Conservation (phyloP, 495 filamentous ascomycete genomes). For the Penicillium maclennaniae region DNA sequence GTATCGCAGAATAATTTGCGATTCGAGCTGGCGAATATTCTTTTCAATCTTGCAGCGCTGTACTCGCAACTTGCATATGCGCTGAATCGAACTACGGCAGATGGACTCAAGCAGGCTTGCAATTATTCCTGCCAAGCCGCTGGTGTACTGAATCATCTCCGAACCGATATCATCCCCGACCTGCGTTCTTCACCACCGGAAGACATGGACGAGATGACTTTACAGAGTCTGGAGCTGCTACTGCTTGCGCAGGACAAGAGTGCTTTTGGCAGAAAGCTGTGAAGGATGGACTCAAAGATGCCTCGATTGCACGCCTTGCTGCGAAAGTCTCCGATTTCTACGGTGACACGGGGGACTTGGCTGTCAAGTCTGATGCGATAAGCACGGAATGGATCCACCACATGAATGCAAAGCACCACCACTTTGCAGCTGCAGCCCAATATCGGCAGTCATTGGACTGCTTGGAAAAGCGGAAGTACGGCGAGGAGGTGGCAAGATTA, state of each 20-base stretch:
- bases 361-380: constrained; percentile 81
- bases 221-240: constrained; percentile 79
- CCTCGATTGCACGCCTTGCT: constrained; percentile 83
- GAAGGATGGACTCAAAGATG: constrained; percentile 88
- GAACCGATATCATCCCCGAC: constrained; percentile 75
- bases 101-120: constrained; percentile 83
- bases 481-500: constrained; percentile 89
- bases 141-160: constrained; percentile 77
- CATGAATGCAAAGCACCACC: constrained; percentile 94
- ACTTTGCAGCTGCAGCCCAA: constrained; percentile 95
- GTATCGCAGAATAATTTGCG: constrained; percentile 87
- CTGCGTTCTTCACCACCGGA: constrained; percentile 82
- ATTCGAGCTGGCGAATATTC: constrained; percentile 89
- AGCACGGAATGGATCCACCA: constrained; percentile 98
- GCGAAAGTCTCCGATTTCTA: constrained; percentile 93
- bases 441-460: constrained; percentile 92
- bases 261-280: constrained; percentile 98
- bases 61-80: constrained; percentile 89
- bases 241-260: constrained; percentile 88
- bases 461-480: constrained; percentile 89
- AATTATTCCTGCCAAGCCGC: constrained; percentile 90
- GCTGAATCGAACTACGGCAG: constrained; percentile 71
- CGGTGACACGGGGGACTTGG: constrained; percentile 75
- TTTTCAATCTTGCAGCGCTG: constrained; percentile 88
- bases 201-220: constrained; percentile 88